A percentile compares a stretch with the other conserved stretches of the same genome.
Conservation (phyloP, 306 rosid genomes). For the Fragaria nilgerrensis region DNA sequence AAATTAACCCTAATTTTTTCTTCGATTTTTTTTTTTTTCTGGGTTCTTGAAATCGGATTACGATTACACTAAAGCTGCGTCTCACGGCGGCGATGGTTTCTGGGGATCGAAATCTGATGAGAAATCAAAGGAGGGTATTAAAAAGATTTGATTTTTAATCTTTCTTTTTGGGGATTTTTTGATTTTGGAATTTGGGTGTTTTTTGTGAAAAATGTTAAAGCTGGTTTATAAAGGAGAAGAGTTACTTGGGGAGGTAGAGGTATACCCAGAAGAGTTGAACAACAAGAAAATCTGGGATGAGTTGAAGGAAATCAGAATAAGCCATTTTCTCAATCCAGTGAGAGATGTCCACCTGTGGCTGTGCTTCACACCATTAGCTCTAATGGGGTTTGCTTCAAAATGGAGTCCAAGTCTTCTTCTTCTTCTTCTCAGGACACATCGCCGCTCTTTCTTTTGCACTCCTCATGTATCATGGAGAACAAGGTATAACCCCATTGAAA, state of each 20-base stretch:
- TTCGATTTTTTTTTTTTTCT: slow-evolving; percentile 12
- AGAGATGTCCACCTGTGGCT: slow-evolving; percentile 99
- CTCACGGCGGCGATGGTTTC: slow-evolving; percentile 40
- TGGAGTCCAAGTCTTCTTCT: slow-evolving; percentile 88
- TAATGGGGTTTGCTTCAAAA: slow-evolving; percentile 89
- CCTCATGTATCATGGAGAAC: slow-evolving; percentile 95
- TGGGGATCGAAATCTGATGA: slow-evolving; percentile 39
- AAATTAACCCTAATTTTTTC: slow-evolving; percentile 35
- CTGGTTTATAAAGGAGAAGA: slow-evolving; percentile 78
- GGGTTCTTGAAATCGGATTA: slow-evolving; percentile 40
- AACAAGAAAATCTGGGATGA: slow-evolving; percentile 40
- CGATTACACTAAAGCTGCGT: slow-evolving; percentile 58
- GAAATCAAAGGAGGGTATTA: slow-evolving; percentile 16
- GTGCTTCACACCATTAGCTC: slow-evolving; percentile 87
- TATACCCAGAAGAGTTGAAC: slow-evolving; percentile 63
- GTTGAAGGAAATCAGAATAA: slow-evolving; percentile 89
- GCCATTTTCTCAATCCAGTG: slow-evolving; percentile 88
- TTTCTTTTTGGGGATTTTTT: background rate
- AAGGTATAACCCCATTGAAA: slow-evolving; percentile 60
- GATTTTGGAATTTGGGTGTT: slow-evolving; percentile 2
- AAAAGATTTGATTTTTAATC: slow-evolving; percentile 3
- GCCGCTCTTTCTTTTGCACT: slow-evolving; percentile 88
- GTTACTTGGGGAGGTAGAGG: slow-evolving; percentile 89
- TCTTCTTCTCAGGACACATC: slow-evolving; percentile 50
- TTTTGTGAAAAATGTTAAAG: slow-evolving; percentile 55